Conservation (phyloP, 2,329 filamentous ascomycete genomes). For the Decorospora gaudefroyi region DNA sequence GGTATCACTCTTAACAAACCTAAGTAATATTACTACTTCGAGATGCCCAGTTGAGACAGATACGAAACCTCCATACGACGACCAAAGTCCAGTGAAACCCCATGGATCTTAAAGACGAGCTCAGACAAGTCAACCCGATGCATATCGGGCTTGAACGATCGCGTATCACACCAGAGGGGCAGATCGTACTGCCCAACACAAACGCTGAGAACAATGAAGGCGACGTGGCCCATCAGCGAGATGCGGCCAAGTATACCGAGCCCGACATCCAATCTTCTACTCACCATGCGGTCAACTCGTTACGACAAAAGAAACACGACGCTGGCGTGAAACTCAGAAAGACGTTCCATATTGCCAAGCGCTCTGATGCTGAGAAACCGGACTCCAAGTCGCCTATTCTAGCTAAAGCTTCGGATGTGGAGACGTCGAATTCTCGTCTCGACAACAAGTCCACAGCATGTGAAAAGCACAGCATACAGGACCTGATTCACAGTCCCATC, state of each 20-base stretch:
- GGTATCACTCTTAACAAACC: too few relatives aligned
- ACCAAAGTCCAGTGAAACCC: too few relatives aligned
- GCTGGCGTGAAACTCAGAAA: constrained; percentile 31
- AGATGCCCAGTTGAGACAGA: too few relatives aligned
- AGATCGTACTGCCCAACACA: constrained; percentile 16
- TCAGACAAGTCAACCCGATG: constrained; percentile 11
- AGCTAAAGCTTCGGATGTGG: constrained; percentile 13
- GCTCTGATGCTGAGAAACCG: constrained; percentile 10
- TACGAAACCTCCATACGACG: too few relatives aligned
- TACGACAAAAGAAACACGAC: constrained; percentile 27
- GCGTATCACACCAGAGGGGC: constrained; percentile 14
- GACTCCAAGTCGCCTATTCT: constrained; percentile 17
- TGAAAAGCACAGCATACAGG: constrained; percentile 32
- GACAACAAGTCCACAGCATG: constrained; percentile 17
- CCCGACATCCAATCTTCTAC: constrained; percentile 16
- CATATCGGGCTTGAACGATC: constrained; percentile 23
- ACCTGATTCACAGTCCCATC: constrained; percentile 33
- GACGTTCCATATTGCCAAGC: constrained; percentile 30
- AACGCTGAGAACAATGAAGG: constrained; percentile 29
- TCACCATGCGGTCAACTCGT: constrained; percentile 16
- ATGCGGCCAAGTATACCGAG: constrained; percentile 3
- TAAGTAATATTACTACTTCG: too few relatives aligned
- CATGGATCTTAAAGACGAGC: constrained; percentile 32
- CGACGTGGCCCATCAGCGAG: constrained; percentile 14
- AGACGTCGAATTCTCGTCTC: constrained; percentile 27